Percentiles rank a stretch among this genome's conserved stretches.
These are phyloP conservation scores for Physcia stellaris DNA, from an alignment of 495 filamentous ascomycete genomes.

Conservation along the genomic window DNA sequence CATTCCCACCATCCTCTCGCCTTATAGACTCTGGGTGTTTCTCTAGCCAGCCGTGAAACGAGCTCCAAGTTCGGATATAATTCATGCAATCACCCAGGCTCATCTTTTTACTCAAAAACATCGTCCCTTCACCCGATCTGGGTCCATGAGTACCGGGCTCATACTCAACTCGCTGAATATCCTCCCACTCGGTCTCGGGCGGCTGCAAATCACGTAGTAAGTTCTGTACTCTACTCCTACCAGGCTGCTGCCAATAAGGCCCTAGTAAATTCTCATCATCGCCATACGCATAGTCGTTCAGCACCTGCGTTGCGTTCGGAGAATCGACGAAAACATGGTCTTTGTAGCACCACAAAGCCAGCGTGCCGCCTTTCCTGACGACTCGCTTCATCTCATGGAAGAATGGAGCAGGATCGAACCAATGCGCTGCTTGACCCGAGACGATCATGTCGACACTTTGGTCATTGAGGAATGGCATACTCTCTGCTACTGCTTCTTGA, in stretches of 20 bases:
- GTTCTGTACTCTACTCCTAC: slow-evolving; percentile 36
- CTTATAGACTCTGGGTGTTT: background rate
- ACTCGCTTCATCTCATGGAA: slow-evolving; percentile 42
- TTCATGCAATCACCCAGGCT: slow-evolving; percentile 39
- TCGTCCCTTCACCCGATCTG: slow-evolving; percentile 27
- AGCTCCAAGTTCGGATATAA: slow-evolving; percentile 43
- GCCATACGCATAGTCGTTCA: slow-evolving; percentile 20
- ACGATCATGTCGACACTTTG: slow-evolving; percentile 40
- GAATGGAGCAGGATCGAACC: slow-evolving; percentile 41
- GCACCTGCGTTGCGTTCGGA: slow-evolving; percentile 31
- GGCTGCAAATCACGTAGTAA: slow-evolving; percentile 34
- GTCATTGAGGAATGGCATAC: slow-evolving; percentile 32
- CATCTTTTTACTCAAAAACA: slow-evolving; percentile 37
- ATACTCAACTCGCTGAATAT: slow-evolving; percentile 38
- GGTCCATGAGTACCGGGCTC: slow-evolving; percentile 29
- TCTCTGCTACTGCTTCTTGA: slow-evolving; percentile 33
- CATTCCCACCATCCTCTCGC: slow-evolving; percentile 1
- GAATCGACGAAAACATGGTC: slow-evolving; percentile 40
- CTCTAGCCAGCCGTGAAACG: slow-evolving; percentile 38
- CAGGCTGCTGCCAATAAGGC: slow-evolving; percentile 45
- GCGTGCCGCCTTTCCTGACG: slow-evolving; percentile 36
- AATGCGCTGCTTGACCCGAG: slow-evolving; percentile 50
- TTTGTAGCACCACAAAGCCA: slow-evolving; percentile 52
- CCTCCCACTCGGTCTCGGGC: slow-evolving; percentile 34
- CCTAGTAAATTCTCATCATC: slow-evolving; percentile 25